phyloP scores from a whole-genome alignment of 2,329 filamentous ascomycete genomes.

The Alternaria burnsii region DNA sequence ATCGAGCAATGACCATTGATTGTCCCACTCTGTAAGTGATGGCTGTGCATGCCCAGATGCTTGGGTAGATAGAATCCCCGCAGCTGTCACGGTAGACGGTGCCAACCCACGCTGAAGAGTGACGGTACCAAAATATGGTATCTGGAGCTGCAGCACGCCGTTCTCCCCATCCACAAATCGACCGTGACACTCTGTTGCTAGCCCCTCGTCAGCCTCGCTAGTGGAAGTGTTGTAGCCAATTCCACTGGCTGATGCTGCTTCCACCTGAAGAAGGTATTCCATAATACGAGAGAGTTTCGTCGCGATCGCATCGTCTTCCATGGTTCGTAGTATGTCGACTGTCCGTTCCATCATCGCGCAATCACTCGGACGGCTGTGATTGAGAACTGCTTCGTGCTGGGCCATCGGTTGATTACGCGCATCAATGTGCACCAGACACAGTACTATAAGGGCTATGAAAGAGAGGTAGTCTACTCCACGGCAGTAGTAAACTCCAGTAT shows the following conservation, averaged over 20 bases:
- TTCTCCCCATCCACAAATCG: no score
- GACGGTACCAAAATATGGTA: neutral
- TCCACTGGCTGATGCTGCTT: slow-evolving; percentile 19
- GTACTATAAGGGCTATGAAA: neutral
- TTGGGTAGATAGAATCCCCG: neutral
- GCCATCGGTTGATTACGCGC: neutral
- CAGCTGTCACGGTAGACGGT: neutral
- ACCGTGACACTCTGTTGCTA: no score
- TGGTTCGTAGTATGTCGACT: slow-evolving; percentile 15
- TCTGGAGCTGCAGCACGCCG: neutral
- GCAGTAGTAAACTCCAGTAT: neutral
- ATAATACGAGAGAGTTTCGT: slow-evolving; percentile 16
- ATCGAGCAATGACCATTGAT: slow-evolving; percentile 6
- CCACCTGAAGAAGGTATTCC: slow-evolving; percentile 22
- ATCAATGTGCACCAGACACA: neutral
- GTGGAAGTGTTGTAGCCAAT: slow-evolving; percentile 14
- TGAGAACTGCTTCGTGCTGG: slow-evolving; percentile 8
- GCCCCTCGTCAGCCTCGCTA: slow-evolving; percentile 15
- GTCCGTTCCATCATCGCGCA: slow-evolving; percentile 26
- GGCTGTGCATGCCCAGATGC: neutral
- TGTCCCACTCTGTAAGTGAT: neutral
- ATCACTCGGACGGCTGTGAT: slow-evolving; percentile 20
- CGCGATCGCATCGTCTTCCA: slow-evolving; percentile 19
- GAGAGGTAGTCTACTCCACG: neutral
- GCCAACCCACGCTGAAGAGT: slow-evolving; percentile 20